phyloP scores from a whole-genome alignment of 169 alveolate species.

The Blepharisma undulans region DNA sequence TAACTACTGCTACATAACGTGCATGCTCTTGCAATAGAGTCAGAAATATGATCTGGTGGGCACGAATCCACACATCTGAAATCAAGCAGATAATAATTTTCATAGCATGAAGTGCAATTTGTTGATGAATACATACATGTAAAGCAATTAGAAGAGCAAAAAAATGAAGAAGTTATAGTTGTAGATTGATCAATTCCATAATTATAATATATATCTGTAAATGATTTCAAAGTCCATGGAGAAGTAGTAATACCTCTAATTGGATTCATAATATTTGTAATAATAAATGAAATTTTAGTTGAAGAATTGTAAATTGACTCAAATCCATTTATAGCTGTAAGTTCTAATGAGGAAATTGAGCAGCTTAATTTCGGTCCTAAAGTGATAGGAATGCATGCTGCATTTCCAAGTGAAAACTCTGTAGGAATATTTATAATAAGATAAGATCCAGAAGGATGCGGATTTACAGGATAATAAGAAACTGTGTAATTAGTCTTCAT shows the following conservation, averaged over 20 bases:
- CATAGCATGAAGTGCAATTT: conserved; percentile 4
- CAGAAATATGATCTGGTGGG: not conserved
- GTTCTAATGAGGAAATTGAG: not conserved
- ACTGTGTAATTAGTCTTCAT: conserved; percentile 17
- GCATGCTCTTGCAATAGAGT: not conserved
- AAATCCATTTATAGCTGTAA: not conserved
- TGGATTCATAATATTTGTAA: conserved; percentile 10
- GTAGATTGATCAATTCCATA: conserved; percentile 4
- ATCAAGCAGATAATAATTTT: not conserved
- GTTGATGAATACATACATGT: not conserved
- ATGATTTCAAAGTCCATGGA: not conserved
- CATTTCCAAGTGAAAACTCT: not conserved
- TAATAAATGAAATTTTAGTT: not conserved
- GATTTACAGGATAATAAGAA: conserved; percentile 13
- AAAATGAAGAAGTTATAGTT: not conserved
- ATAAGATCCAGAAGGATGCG: conserved; percentile 34
- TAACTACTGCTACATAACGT: not conserved
- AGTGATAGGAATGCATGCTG: not conserved
- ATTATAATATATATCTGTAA: not conserved
- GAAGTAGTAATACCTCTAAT: not conserved
- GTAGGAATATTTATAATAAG: conserved; percentile 22
- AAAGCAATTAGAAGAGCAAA: conserved; percentile 9
- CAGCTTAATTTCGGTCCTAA: not conserved
- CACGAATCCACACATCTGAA: not conserved
- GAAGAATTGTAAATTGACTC: not conserved